phyloP scores from a whole-genome alignment of 1,284 basidiomycete species.

The Testicularia cyperi region DNA sequence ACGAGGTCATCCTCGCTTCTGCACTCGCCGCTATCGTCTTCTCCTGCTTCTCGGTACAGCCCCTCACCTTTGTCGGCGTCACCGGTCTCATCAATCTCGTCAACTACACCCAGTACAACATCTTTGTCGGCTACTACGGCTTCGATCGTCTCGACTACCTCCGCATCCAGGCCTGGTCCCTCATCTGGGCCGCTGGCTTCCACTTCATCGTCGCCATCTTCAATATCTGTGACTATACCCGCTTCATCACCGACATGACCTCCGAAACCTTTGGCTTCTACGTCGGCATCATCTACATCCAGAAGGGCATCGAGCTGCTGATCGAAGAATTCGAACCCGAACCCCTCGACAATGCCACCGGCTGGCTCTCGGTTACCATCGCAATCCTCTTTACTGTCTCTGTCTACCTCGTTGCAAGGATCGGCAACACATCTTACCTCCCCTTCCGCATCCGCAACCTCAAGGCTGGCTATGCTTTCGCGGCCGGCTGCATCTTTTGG shows the following conservation, averaged over 20 bases:
- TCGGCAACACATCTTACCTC: slow-evolving; percentile 51
- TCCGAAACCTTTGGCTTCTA: slow-evolving; percentile 88
- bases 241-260: slow-evolving; percentile 69
- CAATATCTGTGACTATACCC: slow-evolving; percentile 66
- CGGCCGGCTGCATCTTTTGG: slow-evolving; percentile 61
- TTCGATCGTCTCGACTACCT: slow-evolving; percentile 48
- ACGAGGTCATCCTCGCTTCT: slow-evolving; percentile 69
- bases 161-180: slow-evolving; percentile 69
- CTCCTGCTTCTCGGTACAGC: slow-evolving; percentile 84
- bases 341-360: slow-evolving; percentile 56
- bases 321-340: slow-evolving; percentile 58
- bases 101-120: slow-evolving; percentile 58
- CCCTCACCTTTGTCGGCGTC: slow-evolving; percentile 88
- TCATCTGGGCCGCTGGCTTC: slow-evolving; percentile 87
- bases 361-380: slow-evolving; percentile 63
- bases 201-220: slow-evolving; percentile 84
- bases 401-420: slow-evolving; percentile 58
- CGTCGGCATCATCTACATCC: slow-evolving; percentile 58
- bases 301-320: slow-evolving; percentile 63
- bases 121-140: slow-evolving; percentile 53
- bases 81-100: slow-evolving; percentile 69
- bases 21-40: slow-evolving; percentile 86
- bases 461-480: slow-evolving; percentile 61
- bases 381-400: slow-evolving; percentile 62
- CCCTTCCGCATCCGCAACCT: slow-evolving; percentile 60